Evolutionary conservation across 805 yeast species (phyloP).

Genomic region (Candida dendrica): DNA sequence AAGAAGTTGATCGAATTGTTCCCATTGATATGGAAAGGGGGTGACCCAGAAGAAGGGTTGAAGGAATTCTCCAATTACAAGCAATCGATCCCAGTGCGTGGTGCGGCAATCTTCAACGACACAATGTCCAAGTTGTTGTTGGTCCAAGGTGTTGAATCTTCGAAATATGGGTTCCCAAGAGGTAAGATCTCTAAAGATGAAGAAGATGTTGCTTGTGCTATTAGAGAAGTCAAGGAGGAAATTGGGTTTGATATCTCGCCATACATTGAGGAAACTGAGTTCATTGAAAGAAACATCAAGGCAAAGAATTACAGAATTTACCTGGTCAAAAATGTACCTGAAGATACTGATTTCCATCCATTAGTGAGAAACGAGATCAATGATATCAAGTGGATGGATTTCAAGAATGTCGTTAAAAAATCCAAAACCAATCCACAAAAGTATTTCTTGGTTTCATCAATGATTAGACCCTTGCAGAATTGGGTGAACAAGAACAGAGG

Average conservation of each 20-base stretch:
- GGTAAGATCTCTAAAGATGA: slow-evolving; percentile 96
- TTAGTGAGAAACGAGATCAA: slow-evolving; percentile 83
- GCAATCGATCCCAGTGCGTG: slow-evolving; percentile 89
- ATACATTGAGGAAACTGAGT: slow-evolving; percentile 61
- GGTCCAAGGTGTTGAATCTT: slow-evolving; percentile 77
- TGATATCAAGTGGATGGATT: slow-evolving; percentile 71
- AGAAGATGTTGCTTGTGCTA: slow-evolving; percentile 79
- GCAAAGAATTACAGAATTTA: slow-evolving; percentile 86
- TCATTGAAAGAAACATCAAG: slow-evolving; percentile 68
- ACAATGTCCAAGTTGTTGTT: slow-evolving; percentile 63
- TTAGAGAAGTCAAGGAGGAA: slow-evolving; percentile 89
- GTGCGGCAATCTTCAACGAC: slow-evolving; percentile 80
- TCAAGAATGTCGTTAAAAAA: slow-evolving; percentile 33
- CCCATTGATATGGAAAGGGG: slow-evolving; percentile 80
- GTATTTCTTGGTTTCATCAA: slow-evolving; percentile 31
- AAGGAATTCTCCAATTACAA: slow-evolving; percentile 79
- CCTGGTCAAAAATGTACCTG: slow-evolving; percentile 71
- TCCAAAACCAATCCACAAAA: slow-evolving; percentile 22
- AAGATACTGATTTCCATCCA: slow-evolving; percentile 68
- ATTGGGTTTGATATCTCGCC: slow-evolving; percentile 81
- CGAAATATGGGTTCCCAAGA: slow-evolving; percentile 93
- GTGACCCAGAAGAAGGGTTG: slow-evolving; percentile 71
- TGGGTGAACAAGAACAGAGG: slow-evolving; percentile 52
- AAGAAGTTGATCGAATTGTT: slow-evolving; percentile 58
- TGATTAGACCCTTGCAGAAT: slow-evolving; percentile 33